Evolutionary conservation across 2,329 filamentous ascomycete genomes (phyloP), one percentile per base, ranked within the genome.

Genomic region (Hysterium pulicare): DNA sequence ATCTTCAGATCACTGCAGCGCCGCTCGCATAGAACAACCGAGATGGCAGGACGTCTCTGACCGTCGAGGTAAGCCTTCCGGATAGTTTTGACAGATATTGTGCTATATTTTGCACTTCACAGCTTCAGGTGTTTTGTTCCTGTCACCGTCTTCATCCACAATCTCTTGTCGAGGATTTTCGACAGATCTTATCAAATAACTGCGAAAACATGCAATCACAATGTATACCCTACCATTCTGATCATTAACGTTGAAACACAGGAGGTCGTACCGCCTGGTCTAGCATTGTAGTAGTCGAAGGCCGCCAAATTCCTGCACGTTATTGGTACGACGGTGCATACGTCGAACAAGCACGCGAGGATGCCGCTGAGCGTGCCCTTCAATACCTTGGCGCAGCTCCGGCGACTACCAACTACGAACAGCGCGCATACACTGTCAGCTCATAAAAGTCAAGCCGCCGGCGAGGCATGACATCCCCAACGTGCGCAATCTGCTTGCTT

Each of bases 211-310:
- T 35, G 13, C 15, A 35, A 22, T 19, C 33, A 11, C 15, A 11
- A n/a, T n/a, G n/a, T n/a, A n/a, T n/a, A n/a, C n/a, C n/a, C n/a
- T n/a, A n/a, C n/a, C 8, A 28, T 13, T 13, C 24, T 28, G 13
- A 28, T 28, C 24, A 8, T 28, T 28, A 8, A 38, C 13, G 3
- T 13, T 22, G 3, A 24, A 26, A 10, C 19, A n/a, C 38, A 68
- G 64, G 64, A 38, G 62, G 63, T 30, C 56, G 65, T 10, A 68
- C 65, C 5, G 65, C 65, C 11, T 68, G 65, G 65, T 59, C 57
- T 17, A 59, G 57, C 38, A 46, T 61, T 30, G 58, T 55, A 11
- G 38, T 49, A 9, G 44, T 66, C 38, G 54, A 58, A n/a, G 56
- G 54, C 22, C 45, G 24, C 11, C 47, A 51, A 1, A 62, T 59